These are phyloP conservation scores for Acaromyces ingoldii DNA, from an alignment of 1,284 basidiomycete genomes.

Conservation along the genomic window DNA sequence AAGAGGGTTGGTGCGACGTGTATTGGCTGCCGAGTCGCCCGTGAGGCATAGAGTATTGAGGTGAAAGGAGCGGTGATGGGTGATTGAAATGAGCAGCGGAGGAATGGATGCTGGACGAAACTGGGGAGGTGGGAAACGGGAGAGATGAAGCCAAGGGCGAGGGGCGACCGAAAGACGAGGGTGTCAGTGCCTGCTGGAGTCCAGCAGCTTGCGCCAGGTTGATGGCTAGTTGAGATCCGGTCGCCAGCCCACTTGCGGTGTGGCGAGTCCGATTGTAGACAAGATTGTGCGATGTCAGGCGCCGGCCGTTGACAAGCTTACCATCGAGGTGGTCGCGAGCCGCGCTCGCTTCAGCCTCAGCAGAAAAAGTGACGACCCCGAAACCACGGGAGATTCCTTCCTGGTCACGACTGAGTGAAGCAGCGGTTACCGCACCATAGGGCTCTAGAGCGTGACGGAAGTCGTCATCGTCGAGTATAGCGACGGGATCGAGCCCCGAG, in stretches of 20 bases:
- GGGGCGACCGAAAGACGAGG: neutral
- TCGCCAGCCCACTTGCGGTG: no score
- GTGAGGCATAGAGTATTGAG: neutral
- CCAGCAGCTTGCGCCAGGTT: neutral
- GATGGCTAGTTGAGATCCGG: no score
- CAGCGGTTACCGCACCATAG: conserved; percentile 14
- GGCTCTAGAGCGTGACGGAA: conserved; percentile 14
- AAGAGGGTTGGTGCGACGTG: neutral
- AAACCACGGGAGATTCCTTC: conserved; percentile 17
- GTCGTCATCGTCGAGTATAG: conserved; percentile 13
- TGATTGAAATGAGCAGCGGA: neutral
- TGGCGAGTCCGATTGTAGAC: neutral
- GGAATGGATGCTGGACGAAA: neutral
- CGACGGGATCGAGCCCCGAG: conserved; percentile 12
- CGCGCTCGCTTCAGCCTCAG: conserved; percentile 6
- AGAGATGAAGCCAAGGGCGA: neutral
- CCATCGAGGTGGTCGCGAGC: conserved; percentile 15
- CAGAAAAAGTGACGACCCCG: conserved; percentile 17
- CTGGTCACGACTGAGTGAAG: conserved; percentile 15
- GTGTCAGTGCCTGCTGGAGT: neutral
- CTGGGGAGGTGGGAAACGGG: neutral
- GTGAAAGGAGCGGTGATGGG: neutral
- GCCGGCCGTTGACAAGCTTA: conserved; percentile 17
- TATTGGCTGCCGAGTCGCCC: neutral
- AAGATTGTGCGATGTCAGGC: conserved; percentile 15